A percentile compares a stretch with the other conserved stretches of the same genome.
These are phyloP conservation scores for Cryptosporidium meleagridis DNA, from an alignment of 169 alveolate species.

Conservation along the genomic window DNA sequence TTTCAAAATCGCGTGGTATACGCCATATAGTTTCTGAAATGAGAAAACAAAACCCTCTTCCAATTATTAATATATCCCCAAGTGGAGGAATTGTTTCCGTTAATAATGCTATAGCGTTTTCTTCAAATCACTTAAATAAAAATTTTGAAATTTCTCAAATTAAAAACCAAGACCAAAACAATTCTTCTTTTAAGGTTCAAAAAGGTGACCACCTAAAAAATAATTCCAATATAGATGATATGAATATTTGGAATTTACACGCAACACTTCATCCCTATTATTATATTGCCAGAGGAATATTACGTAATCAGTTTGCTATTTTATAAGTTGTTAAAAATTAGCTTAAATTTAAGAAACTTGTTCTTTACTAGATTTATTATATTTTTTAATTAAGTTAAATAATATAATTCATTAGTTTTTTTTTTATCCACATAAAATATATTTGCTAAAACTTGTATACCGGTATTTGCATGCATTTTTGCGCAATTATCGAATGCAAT, in stretches of 20 bases:
- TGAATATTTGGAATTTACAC: conserved; percentile 57
- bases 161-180: neutral
- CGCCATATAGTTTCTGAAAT: conserved; percentile 63
- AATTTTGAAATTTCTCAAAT: neutral
- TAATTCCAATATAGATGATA: conserved; percentile 9
- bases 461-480: conserved; percentile 32
- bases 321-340: conserved; percentile 7
- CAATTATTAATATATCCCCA: conserved; percentile 48
- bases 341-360: neutral
- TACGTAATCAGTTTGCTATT: conserved; percentile 65
- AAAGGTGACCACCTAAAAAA: neutral
- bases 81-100: conserved; percentile 51
- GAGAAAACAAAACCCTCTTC: conserved; percentile 68
- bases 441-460: neutral
- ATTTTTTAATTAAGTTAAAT: neutral
- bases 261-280: conserved; percentile 69
- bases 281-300: conserved; percentile 56
- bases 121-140: conserved; percentile 16
- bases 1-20: conserved; percentile 70
- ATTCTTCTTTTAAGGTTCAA: neutral
- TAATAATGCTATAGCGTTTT: conserved; percentile 44
- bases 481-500: neutral
- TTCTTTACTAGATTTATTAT: neutral
- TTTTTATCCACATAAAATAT: neutral
- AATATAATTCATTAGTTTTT: neutral